These are phyloP conservation scores for Termitomyces sp. DNA, from an alignment of 768 basidiomycete species.

Conservation along the genomic window DNA sequence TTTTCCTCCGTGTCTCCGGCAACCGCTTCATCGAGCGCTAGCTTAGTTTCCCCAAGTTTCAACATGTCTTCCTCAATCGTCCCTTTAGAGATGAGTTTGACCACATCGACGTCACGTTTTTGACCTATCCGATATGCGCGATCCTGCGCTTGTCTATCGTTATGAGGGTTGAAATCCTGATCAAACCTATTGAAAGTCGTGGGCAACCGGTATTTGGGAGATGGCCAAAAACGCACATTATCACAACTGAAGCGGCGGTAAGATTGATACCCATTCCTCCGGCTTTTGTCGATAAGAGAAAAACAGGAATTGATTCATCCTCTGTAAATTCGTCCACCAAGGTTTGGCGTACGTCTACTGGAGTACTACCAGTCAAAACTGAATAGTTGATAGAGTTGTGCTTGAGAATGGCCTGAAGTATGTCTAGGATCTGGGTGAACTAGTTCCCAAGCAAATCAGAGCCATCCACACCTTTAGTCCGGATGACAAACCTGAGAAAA, in stretches of 20 bases:
- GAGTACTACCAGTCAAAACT: slow-evolving; percentile 87
- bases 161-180: slow-evolving; percentile 97
- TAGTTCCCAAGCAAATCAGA: slow-evolving; percentile 23
- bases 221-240: slow-evolving; percentile 55
- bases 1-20: slow-evolving; percentile 72
- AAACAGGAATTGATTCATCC: slow-evolving; percentile 81
- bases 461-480: background rate
- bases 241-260: slow-evolving; percentile 92
- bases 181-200: slow-evolving; percentile 63
- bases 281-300: slow-evolving; percentile 89
- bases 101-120: slow-evolving; percentile 89
- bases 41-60: slow-evolving; percentile 82
- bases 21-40: slow-evolving; percentile 91
- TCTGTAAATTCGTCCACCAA: slow-evolving; percentile 95
- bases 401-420: slow-evolving; percentile 80
- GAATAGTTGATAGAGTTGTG: slow-evolving; percentile 71
- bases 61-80: slow-evolving; percentile 98
- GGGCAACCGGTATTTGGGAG: background rate
- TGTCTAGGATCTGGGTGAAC: slow-evolving; percentile 97
- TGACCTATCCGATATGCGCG: slow-evolving; percentile 97
- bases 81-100: slow-evolving; percentile 87
- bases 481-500: slow-evolving; percentile 79
- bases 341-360: slow-evolving; percentile 89
- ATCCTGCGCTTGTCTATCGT: slow-evolving; percentile 97
- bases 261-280: slow-evolving; percentile 97